These are phyloP conservation scores for Panicum hallii DNA, from an alignment of 202 grass and related monocot genomes.

Conservation along the genomic window DNA sequence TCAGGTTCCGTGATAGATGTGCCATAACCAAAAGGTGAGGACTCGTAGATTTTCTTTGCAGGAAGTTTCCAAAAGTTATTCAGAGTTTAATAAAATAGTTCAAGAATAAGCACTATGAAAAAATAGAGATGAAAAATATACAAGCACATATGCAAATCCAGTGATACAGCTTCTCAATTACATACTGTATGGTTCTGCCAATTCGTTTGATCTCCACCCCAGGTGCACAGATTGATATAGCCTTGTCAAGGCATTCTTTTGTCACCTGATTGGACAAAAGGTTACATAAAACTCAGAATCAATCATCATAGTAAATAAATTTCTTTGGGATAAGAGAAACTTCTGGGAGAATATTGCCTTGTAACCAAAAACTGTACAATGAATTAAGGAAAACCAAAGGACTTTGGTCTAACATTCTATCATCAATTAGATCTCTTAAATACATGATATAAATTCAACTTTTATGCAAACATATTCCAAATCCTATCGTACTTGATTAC, in stretches of 20 bases:
- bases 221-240: slow-evolving; percentile 92
- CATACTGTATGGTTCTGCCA: slow-evolving; percentile 94
- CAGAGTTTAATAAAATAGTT: neutral
- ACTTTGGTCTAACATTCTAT: neutral
- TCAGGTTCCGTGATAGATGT: slow-evolving; percentile 19
- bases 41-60: neutral
- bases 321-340: slow-evolving; percentile 8
- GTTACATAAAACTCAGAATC: slow-evolving; percentile 29
- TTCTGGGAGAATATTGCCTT: slow-evolving; percentile 20
- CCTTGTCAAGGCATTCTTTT: slow-evolving; percentile 80
- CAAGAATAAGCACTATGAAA: slow-evolving; percentile 31
- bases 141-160: neutral
- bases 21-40: neutral
- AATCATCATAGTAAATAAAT: slow-evolving; percentile 27
- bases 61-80: slow-evolving; percentile 9
- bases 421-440: slow-evolving; percentile 19
- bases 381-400: slow-evolving; percentile 12
- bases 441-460: slow-evolving; percentile 21
- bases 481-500: neutral
- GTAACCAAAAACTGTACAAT: neutral
- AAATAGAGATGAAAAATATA: slow-evolving; percentile 19
- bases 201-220: slow-evolving; percentile 87
- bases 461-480: neutral
- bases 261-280: slow-evolving; percentile 70
- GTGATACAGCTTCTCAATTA: slow-evolving; percentile 42